These are phyloP conservation scores for Tuber melanosporum DNA, from an alignment of 495 filamentous ascomycete genomes.

Conservation along the genomic window DNA sequence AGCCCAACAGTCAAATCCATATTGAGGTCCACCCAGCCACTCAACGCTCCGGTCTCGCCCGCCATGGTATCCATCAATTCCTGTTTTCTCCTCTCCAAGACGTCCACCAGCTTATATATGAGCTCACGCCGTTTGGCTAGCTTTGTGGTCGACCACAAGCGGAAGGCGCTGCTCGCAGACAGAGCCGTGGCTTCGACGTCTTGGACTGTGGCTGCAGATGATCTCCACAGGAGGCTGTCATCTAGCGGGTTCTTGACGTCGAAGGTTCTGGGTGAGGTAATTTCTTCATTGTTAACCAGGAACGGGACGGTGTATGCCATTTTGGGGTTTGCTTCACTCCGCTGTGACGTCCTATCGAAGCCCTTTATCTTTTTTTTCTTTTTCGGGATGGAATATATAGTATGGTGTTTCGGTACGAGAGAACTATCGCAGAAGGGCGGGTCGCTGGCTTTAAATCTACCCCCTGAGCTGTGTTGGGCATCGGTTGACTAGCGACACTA, in stretches of 20 bases:
- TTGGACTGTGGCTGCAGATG: slow-evolving; percentile 55
- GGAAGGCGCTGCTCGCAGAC: slow-evolving; percentile 62
- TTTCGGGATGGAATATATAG: background rate
- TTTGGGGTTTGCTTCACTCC: background rate
- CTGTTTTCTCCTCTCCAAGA: slow-evolving; percentile 57
- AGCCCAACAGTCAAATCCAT: slow-evolving; percentile 54
- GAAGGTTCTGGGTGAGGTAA: slow-evolving; percentile 56
- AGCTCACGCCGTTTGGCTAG: slow-evolving; percentile 62
- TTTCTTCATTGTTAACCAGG: slow-evolving; percentile 64
- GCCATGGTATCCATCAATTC: slow-evolving; percentile 59
- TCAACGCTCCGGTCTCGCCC: slow-evolving; percentile 61
- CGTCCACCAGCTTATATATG: slow-evolving; percentile 61
- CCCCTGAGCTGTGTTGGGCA: background rate
- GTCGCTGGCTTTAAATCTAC: background rate
- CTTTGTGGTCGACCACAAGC: slow-evolving; percentile 60
- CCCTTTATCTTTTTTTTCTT: background rate
- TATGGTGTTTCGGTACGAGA: background rate
- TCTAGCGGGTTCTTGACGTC: slow-evolving; percentile 60
- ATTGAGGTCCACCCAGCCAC: slow-evolving; percentile 57
- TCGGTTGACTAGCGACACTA: background rate
- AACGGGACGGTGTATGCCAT: slow-evolving; percentile 53
- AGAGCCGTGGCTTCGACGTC: slow-evolving; percentile 59
- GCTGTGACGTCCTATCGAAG: background rate
- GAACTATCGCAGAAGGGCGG: background rate
- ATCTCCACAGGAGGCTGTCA: slow-evolving; percentile 55